Conservation (phyloP, 2,329 filamentous ascomycete species). For the Ramichloridium luteum region DNA sequence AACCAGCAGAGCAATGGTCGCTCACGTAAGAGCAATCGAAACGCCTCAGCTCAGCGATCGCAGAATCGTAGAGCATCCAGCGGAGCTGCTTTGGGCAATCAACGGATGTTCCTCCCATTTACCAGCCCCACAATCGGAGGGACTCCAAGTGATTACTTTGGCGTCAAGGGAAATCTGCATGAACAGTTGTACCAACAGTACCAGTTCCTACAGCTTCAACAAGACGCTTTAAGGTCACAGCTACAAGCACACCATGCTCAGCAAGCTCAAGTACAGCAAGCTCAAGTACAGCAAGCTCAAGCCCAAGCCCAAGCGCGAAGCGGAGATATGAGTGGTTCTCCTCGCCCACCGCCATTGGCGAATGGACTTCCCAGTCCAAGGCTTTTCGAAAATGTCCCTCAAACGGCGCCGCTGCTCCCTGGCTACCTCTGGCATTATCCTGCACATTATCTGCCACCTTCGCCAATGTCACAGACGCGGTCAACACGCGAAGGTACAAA, state of each 20-base stretch:
- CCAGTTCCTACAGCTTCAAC: conserved; percentile 25
- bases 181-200: conserved; percentile 39
- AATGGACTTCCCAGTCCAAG: conserved; percentile 22
- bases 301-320: conserved; percentile 25
- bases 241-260: conserved; percentile 31
- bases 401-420: conserved; percentile 27
- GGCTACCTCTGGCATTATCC: conserved; percentile 37
- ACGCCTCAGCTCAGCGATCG: conserved; percentile 36
- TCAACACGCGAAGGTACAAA: conserved; percentile 32
- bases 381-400: conserved; percentile 21
- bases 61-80: conserved; percentile 46
- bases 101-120: conserved; percentile 25
- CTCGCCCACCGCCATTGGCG: conserved; percentile 22
- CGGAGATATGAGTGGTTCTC: conserved; percentile 29
- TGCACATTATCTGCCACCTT: conserved; percentile 29
- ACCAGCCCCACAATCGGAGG: conserved; percentile 32
- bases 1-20: conserved; percentile 15
- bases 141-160: conserved; percentile 32
- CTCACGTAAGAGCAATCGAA: conserved; percentile 34
- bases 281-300: conserved; percentile 23
- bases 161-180: conserved; percentile 31
- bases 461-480: conserved; percentile 26
- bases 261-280: conserved; percentile 24
- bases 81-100: conserved; percentile 36
- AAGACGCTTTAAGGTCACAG: conserved; percentile 28